Conservation (phyloP, 306 rosid genomes). For the Dryas alaskensis region DNA sequence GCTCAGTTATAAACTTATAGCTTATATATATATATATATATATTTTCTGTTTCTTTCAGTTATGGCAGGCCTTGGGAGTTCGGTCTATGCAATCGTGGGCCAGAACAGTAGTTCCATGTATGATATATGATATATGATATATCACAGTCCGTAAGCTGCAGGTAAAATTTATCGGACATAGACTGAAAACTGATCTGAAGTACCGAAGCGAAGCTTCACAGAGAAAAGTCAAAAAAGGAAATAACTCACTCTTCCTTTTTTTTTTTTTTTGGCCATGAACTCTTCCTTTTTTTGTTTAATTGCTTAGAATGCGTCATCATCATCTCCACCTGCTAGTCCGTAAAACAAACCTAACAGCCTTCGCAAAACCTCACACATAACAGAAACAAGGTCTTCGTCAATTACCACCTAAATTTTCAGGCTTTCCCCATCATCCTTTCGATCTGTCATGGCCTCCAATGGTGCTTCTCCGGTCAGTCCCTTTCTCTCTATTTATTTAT, state of each 20-base stretch:
- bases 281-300: neutral
- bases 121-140: too few species aligned
- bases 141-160: too few species aligned
- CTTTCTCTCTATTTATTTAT: slow-evolving; percentile 10
- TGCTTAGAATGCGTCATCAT: neutral
- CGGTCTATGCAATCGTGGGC: too few species aligned
- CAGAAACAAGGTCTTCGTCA: neutral
- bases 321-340: slow-evolving; percentile 33
- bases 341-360: slow-evolving; percentile 35
- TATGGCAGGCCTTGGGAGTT: too few species aligned
- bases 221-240: neutral
- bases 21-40: too few species aligned
- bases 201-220: neutral
- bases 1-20: too few species aligned
- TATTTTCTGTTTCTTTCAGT: too few species aligned
- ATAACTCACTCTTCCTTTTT: neutral
- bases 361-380: neutral
- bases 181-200: too few species aligned
- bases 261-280: neutral
- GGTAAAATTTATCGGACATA: too few species aligned
- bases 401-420: neutral
- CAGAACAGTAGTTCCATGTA: too few species aligned
- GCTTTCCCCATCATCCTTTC: slow-evolving; percentile 1
- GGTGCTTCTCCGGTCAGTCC: slow-evolving; percentile 60
- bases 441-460: slow-evolving; percentile 73